phyloP scores from a whole-genome alignment of 176 grass and related monocot genomes.

The Carex myosuroides region DNA sequence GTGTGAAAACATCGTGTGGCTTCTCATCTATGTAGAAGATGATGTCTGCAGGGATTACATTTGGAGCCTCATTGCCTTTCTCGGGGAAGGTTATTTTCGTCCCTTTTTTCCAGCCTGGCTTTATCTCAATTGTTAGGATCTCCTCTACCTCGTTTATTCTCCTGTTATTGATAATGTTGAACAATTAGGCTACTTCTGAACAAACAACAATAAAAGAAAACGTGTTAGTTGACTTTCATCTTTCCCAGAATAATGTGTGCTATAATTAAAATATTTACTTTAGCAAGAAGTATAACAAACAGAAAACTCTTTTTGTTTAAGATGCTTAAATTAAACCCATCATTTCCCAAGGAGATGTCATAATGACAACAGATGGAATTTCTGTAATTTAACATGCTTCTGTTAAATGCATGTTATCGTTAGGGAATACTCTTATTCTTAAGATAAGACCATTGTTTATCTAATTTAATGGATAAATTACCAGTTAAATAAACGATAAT shows the following conservation, averaged over 20 bases:
- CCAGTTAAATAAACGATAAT: background rate
- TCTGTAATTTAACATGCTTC: background rate
- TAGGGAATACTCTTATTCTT: background rate
- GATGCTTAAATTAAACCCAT: background rate
- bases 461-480: background rate
- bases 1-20: slow-evolving; percentile 61
- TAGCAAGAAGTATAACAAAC: background rate
- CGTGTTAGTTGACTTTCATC: background rate
- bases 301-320: background rate
- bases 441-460: background rate
- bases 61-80: slow-evolving; percentile 67
- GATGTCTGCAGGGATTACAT: slow-evolving; percentile 68
- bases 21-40: slow-evolving; percentile 89
- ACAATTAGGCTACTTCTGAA: slow-evolving; percentile 5
- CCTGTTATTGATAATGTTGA: slow-evolving; percentile 34
- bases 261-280: background rate
- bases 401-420: background rate
- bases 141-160: slow-evolving; percentile 53
- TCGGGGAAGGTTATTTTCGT: slow-evolving; percentile 75
- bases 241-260: background rate
- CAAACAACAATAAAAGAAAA: background rate
- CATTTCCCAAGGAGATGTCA: background rate
- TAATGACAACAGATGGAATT: background rate
- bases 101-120: slow-evolving; percentile 85
- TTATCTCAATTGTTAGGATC: slow-evolving; percentile 65